Evolutionary conservation across 2,329 filamentous ascomycete species (phyloP), one percentile per base, ranked within the genome.

Genomic region (Arthroderma sp.): DNA sequence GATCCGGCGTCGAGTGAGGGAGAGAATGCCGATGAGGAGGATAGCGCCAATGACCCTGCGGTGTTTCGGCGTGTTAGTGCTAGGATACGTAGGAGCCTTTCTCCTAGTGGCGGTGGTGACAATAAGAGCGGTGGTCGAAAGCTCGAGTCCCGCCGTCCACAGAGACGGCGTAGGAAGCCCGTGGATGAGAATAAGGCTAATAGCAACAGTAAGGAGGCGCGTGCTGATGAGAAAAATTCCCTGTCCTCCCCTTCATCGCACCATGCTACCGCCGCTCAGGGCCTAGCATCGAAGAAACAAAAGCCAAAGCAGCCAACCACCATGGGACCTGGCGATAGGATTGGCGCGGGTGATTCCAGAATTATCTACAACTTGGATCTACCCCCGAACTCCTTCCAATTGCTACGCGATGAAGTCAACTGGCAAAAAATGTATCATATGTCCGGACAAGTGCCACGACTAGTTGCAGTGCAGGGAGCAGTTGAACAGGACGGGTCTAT

Each of bases 351-450:
- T 5, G 87, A 94, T 57, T 93, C 85, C 0, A 74, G 72, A 36
- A 73, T 96, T 36, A 70, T 87, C 33, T 70, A 80, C 49, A 68
- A 87, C 50, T 65, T 94, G 30, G 72, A 95, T 1, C 71, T 83
- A 1, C 53, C 63, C 0, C 10, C 51, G 2, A 68, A 71, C 10
- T 73, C 82, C 4, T 95, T 94, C 59, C 71, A 80, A 15, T 73
- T 72, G 34, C 68, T 94, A 10, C 77, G 78, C 43, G 66, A 74
- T 9, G 88, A 96, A 60, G 79, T 95, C 0, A 69, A 74, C 52
- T 98, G 89, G 87, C 81, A 89, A 58, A 82, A 77, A 51, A 96
- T 98, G 91, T 81, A 81, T 37, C 91, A 96, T 54, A 82, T 89
- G 52, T 85, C 85, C 31, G 88, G 91, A 28, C 83, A 91, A 55